Evolutionary conservation across 2,329 filamentous ascomycete genomes (phyloP), one percentile per base, ranked within the genome.

Genomic region (Colletotrichum musicola): DNA sequence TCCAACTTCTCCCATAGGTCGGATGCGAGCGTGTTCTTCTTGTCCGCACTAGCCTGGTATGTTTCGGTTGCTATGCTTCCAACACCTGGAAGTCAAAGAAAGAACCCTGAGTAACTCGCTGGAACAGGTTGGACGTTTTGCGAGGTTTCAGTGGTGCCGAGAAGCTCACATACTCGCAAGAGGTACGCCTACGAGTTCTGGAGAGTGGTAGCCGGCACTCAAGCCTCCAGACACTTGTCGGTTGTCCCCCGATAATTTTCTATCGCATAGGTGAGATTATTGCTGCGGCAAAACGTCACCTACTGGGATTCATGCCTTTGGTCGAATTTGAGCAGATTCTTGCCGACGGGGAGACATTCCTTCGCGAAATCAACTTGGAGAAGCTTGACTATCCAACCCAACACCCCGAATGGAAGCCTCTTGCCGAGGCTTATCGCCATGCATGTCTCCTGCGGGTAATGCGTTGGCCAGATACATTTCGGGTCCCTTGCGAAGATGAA

Each of bases 61-160:
- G 60, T 49, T n/a, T 0, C 12, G 7, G 1, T 10, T 22, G 4
- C 12, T 6, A n/a, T 14, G 1, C 20, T 22, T 6, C 40, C 16
- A 13, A 6, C 40, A 42, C 16, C 4, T 42, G 40, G 40, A 14
- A 35, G 9, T 6, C 44, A 18, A 16, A 22, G 5, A 22, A 16
- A 6, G n/a, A 18, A n/a, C n/a, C 13, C 16, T 20, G 20, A 35
- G 16, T 49, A 49, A 18, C 4, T 22, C 7, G 16, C 10, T 20
- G 5, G 4, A n/a, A 2, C 10, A 77, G 75, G 75, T 13, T 77
- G 10, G 75, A 77, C 6, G 71, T 77, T 59, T 46, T 77, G 5
- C 71, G 74, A 27, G 75, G 76, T 0, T 75, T 77, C 58, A 76
- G 74, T n/a, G 76, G 76, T 4, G 73, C 76, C 1, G 75, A 77